Evolutionary conservation across 2,329 filamentous ascomycete genomes (phyloP).

Genomic region (Diaporthe longicolla): DNA sequence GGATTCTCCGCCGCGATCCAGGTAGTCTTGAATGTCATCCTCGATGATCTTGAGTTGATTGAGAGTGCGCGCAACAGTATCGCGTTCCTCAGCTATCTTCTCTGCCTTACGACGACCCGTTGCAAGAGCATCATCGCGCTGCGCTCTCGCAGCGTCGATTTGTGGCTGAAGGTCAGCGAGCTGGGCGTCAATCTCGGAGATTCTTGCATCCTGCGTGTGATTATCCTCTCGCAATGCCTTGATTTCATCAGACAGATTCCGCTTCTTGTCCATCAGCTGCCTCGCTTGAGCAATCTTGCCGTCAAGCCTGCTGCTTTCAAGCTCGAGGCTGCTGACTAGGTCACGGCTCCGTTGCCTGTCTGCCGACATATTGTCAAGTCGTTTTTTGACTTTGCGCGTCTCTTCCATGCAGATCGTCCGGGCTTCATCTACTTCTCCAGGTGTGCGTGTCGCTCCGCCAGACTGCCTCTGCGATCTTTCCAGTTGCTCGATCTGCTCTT

Average conservation of each 20-base stretch:
- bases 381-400: conserved; percentile 73
- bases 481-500: conserved; percentile 81
- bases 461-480: conserved; percentile 81
- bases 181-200: conserved; percentile 79
- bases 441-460: conserved; percentile 74
- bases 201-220: conserved; percentile 76
- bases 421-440: conserved; percentile 87
- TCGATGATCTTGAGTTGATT: conserved; percentile 83
- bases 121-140: conserved; percentile 81
- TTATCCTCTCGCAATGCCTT: conserved; percentile 80
- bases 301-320: conserved; percentile 81
- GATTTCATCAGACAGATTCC: conserved; percentile 77
- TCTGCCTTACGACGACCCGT: conserved; percentile 81
- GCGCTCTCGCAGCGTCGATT: conserved; percentile 80
- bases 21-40: conserved; percentile 83
- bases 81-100: conserved; percentile 78
- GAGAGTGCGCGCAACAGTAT: conserved; percentile 79
- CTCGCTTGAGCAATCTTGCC: conserved; percentile 79
- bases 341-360: conserved; percentile 81
- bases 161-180: conserved; percentile 82
- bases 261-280: conserved; percentile 86
- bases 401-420: conserved; percentile 78
- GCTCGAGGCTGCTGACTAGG: conserved; percentile 78
- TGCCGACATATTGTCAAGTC: conserved; percentile 74
- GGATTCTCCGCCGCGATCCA: conserved; percentile 79